Percentiles rank a stretch among this genome's conserved stretches.
phyloP scores from a whole-genome alignment of 495 filamentous ascomycete species.

The Aspergillus funiculosus region DNA sequence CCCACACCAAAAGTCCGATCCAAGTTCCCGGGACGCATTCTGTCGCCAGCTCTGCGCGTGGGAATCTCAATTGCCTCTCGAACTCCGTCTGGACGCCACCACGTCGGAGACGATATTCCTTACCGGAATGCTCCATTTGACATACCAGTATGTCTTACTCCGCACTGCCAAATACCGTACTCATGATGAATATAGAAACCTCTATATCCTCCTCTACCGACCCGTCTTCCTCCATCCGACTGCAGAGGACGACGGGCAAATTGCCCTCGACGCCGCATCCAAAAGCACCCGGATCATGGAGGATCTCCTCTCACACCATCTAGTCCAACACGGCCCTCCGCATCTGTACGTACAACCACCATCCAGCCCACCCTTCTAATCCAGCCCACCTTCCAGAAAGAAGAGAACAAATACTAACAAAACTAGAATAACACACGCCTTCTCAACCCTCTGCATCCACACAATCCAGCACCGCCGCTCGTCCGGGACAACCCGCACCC shows the following conservation, averaged over 20 bases:
- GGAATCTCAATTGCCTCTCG: slow-evolving; percentile 30
- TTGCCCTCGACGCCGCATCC: slow-evolving; percentile 40
- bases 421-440: slow-evolving; percentile 41
- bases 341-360: slow-evolving; percentile 29
- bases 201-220: slow-evolving; percentile 38
- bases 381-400: not conserved
- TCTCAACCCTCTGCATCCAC: slow-evolving; percentile 44
- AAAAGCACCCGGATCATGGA: slow-evolving; percentile 41
- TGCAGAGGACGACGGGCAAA: slow-evolving; percentile 20
- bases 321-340: slow-evolving; percentile 41
- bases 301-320: slow-evolving; percentile 42
- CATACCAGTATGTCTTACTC: slow-evolving; percentile 33
- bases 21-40: slow-evolving; percentile 24
- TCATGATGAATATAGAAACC: slow-evolving; percentile 22
- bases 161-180: not conserved
- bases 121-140: slow-evolving; percentile 40
- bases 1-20: slow-evolving; percentile 29
- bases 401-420: not conserved
- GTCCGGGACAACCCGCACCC: slow-evolving; percentile 32
- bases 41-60: slow-evolving; percentile 31
- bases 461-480: slow-evolving; percentile 40
- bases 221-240: slow-evolving; percentile 31
- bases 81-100: slow-evolving; percentile 28
- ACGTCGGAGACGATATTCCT: slow-evolving; percentile 30
- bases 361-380: not conserved